Conservation (phyloP, 257 asterid genomes). For the Eucommia ulmoides region DNA sequence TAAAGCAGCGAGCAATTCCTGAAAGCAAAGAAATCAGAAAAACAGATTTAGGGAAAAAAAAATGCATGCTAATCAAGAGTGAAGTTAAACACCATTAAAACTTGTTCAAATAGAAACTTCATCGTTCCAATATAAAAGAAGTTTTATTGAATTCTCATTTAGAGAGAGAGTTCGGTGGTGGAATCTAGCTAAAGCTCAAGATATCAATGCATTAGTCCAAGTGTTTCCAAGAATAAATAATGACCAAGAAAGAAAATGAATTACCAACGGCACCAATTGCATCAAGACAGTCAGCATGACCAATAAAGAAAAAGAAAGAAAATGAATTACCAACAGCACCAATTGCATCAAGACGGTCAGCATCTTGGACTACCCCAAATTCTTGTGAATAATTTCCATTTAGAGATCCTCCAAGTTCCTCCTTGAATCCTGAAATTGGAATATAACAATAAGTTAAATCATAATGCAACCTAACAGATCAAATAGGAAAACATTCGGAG, state of each 20-base stretch:
- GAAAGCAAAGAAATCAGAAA: constrained; percentile 4
- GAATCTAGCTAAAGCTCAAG: too few species aligned
- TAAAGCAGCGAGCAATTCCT: constrained; percentile 95
- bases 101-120: too few species aligned
- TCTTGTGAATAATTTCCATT: constrained; percentile 32
- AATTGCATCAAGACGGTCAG: constrained; percentile 96
- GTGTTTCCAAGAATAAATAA: too few species aligned
- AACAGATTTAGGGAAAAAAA: not conserved
- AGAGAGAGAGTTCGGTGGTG: too few species aligned
- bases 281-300: too few species aligned
- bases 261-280: not conserved
- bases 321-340: constrained; percentile 90
- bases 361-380: constrained; percentile 93
- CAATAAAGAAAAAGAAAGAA: too few species aligned
- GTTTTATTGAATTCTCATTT: too few species aligned
- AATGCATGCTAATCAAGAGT: not conserved
- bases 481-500: not conserved
- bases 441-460: not conserved
- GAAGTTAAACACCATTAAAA: not conserved
- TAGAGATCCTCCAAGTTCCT: constrained; percentile 4
- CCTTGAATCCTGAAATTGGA: not conserved
- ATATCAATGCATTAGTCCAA: too few species aligned
- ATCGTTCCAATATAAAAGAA: too few species aligned
- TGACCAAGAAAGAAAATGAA: not conserved
- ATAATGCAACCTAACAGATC: not conserved